Evolutionary conservation across 2,329 filamentous ascomycete species (phyloP).

Genomic region (Hypoxylon sp.): DNA sequence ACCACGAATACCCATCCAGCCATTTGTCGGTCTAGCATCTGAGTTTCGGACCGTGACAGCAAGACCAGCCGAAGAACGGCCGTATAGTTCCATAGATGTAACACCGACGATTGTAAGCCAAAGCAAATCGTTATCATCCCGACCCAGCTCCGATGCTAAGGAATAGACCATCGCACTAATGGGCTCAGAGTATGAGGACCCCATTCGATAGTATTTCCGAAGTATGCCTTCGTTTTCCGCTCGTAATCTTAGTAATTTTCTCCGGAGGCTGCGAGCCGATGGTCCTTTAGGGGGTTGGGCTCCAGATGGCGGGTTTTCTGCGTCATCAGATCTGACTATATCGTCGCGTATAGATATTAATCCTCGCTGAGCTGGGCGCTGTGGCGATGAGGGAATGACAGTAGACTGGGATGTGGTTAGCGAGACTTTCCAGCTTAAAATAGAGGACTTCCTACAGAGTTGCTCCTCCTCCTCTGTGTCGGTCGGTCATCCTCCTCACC

Average conservation of each 20-base stretch:
- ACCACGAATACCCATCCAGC: constrained; percentile 86
- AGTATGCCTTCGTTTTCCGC: constrained; percentile 83
- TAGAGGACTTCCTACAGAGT: constrained; percentile 75
- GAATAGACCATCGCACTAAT: constrained; percentile 96
- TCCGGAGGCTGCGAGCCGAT: constrained; percentile 80
- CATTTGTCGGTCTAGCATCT: constrained; percentile 71
- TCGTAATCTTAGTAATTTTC: constrained; percentile 80
- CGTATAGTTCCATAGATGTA: constrained; percentile 93
- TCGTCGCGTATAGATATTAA: constrained; percentile 69
- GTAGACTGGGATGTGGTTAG: constrained; percentile 66
- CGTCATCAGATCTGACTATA: constrained; percentile 64
- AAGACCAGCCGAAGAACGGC: constrained; percentile 85
- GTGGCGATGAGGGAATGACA: constrained; percentile 76
- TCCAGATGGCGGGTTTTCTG: constrained; percentile 69
- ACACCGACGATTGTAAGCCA: constrained; percentile 97
- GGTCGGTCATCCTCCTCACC: constrained; percentile 83
- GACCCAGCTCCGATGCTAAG: constrained; percentile 91
- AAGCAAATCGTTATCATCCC: constrained; percentile 95
- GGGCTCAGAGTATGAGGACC: constrained; percentile 93
- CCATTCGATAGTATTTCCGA: constrained; percentile 86
- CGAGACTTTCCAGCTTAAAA: constrained; percentile 52
- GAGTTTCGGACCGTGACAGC: constrained; percentile 71
- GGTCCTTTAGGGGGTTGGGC: constrained; percentile 73
- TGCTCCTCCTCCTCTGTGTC: constrained; percentile 85
- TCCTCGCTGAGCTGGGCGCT: constrained; percentile 72